These are phyloP conservation scores for Trametes cubensis DNA, from an alignment of 768 basidiomycete species.

Conservation along the genomic window DNA sequence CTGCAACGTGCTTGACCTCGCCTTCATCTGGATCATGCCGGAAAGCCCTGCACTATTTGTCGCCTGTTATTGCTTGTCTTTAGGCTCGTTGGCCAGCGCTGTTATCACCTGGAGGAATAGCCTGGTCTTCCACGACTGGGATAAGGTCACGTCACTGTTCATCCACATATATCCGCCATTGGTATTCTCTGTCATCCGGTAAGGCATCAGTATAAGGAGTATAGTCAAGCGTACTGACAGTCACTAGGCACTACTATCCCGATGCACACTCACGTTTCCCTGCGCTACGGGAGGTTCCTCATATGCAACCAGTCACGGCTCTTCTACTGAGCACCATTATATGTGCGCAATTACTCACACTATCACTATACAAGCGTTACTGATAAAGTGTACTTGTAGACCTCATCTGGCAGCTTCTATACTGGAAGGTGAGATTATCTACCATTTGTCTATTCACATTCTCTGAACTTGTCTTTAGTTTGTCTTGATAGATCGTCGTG, in stretches of 20 bases:
- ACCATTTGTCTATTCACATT: background rate
- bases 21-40: constrained; percentile 92
- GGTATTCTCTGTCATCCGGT: constrained; percentile 90
- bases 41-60: constrained; percentile 77
- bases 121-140: constrained; percentile 95
- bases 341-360: constrained; percentile 58
- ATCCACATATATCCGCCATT: constrained; percentile 94
- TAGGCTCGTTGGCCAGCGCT: constrained; percentile 89
- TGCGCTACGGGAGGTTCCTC: constrained; percentile 69
- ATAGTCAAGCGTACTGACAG: background rate
- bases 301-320: constrained; percentile 70
- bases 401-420: constrained; percentile 87
- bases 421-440: constrained; percentile 73
- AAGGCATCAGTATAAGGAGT: constrained; percentile 27
- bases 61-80: constrained; percentile 90
- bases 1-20: constrained; percentile 85
- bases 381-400: constrained; percentile 51
- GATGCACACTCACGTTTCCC: constrained; percentile 82
- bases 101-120: constrained; percentile 99
- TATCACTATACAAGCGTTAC: constrained; percentile 14
- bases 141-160: constrained; percentile 95
- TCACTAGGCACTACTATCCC: constrained; percentile 82
- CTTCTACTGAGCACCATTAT: constrained; percentile 80
- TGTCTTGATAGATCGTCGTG: constrained; percentile 82
- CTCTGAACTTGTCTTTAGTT: constrained; percentile 51